A percentile compares a stretch with the other conserved stretches of the same genome.
phyloP scores from a whole-genome alignment of 805 yeast genomes.

The Sporopachydermia lactativora region DNA sequence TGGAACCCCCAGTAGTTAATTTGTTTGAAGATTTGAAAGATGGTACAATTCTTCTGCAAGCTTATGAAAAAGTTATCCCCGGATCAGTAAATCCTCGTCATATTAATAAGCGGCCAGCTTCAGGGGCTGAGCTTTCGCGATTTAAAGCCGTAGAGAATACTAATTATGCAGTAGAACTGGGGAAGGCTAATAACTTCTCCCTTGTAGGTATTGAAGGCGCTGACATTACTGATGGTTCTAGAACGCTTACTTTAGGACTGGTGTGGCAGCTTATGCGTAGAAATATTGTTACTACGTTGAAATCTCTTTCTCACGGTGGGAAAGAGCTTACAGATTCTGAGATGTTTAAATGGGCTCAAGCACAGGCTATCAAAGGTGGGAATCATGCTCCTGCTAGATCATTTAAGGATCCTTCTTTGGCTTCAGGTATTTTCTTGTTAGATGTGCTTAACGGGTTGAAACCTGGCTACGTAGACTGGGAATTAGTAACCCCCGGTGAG shows the following conservation, averaged over 20 bases:
- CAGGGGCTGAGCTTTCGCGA: slow-evolving; percentile 56
- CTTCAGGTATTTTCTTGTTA: slow-evolving; percentile 69
- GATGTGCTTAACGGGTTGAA: slow-evolving; percentile 88
- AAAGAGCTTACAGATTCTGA: slow-evolving; percentile 71
- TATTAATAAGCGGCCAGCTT: slow-evolving; percentile 71
- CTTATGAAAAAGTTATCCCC: slow-evolving; percentile 91
- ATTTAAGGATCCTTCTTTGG: slow-evolving; percentile 66
- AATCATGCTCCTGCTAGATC: slow-evolving; percentile 60
- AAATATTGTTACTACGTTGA: slow-evolving; percentile 76
- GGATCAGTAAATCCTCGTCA: slow-evolving; percentile 72
- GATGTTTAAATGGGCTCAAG: slow-evolving; percentile 89
- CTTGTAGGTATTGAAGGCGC: slow-evolving; percentile 97
- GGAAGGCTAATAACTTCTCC: slow-evolving; percentile 84
- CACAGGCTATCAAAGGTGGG: slow-evolving; percentile 76
- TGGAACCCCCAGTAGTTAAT: slow-evolving; percentile 84
- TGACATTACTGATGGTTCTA: slow-evolving; percentile 89
- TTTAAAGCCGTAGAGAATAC: slow-evolving; percentile 95
- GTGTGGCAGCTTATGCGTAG: slow-evolving; percentile 99
- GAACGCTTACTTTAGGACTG: slow-evolving; percentile 75
- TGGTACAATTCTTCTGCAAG: slow-evolving; percentile 79
- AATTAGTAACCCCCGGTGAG: slow-evolving; percentile 65
- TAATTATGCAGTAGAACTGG: slow-evolving; percentile 96
- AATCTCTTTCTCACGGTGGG: slow-evolving; percentile 57
- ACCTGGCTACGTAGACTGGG: slow-evolving; percentile 97
- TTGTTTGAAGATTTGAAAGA: slow-evolving; percentile 91